Conservation (phyloP, 805 yeast species). For the Candida ortonii region DNA sequence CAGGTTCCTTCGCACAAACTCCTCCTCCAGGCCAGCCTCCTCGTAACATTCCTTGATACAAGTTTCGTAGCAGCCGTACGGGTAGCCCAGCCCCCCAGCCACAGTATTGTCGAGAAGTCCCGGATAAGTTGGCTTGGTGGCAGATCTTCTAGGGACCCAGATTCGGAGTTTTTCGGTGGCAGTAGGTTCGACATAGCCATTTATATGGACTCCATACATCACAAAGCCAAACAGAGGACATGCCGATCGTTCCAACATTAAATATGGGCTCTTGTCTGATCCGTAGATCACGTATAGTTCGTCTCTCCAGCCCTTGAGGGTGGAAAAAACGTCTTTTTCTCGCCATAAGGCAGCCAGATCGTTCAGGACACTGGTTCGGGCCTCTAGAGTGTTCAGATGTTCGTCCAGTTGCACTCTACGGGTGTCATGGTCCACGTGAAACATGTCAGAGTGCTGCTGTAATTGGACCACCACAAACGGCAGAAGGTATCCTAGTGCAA, state of each 20-base stretch:
- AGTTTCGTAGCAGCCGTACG: conserved; percentile 72
- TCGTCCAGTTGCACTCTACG: conserved; percentile 32
- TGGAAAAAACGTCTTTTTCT: conserved; percentile 34
- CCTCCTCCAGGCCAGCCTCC: conserved; percentile 75
- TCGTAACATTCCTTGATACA: conserved; percentile 82
- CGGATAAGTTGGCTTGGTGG: conserved; percentile 82
- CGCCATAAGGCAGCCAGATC: conserved; percentile 43
- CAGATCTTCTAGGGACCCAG: conserved; percentile 86
- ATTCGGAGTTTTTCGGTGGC: conserved; percentile 45
- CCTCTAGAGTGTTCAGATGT: conserved; percentile 36
- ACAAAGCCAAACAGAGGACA: conserved; percentile 80
- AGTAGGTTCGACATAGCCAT: conserved; percentile 55
- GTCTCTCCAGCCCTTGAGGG: conserved; percentile 74
- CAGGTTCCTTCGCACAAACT: conserved; percentile 45
- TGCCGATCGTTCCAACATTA: conserved; percentile 75
- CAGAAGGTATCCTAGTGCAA: conserved; percentile 39
- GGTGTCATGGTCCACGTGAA: conserved; percentile 26
- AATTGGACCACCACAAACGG: conserved; percentile 34
- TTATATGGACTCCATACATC: conserved; percentile 87
- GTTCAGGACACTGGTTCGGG: conserved; percentile 40
- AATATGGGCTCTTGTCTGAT: conserved; percentile 53
- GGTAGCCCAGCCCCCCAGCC: conserved; percentile 92
- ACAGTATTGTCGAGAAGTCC: conserved; percentile 89
- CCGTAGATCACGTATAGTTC: conserved; percentile 76
- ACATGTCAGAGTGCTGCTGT: conserved; percentile 16